Conservation (phyloP, 108 stramenopile species). For the Discostella stelligeroides region DNA sequence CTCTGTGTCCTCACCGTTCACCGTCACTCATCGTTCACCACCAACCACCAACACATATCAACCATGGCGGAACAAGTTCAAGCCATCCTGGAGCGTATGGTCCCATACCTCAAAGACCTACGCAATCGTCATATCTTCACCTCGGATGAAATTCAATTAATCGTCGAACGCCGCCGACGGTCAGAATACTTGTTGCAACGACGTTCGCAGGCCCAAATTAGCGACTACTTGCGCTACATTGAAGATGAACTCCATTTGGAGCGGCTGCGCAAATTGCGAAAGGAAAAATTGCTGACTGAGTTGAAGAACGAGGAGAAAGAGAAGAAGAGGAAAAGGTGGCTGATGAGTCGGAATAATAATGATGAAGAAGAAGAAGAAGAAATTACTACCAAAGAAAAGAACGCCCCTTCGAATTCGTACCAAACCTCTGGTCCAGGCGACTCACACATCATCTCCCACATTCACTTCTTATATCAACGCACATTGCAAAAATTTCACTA, state of each 20-base stretch:
- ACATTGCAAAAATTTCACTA: slow-evolving; percentile 75
- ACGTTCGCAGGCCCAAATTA: slow-evolving; percentile 54
- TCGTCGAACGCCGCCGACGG: slow-evolving; percentile 81
- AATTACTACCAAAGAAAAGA: too few species aligned
- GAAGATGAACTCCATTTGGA: slow-evolving; percentile 76
- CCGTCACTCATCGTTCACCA: too few species aligned
- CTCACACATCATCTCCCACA: slow-evolving; percentile 73
- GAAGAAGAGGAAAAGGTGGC: slow-evolving; percentile 35
- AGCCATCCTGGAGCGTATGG: slow-evolving; percentile 84
- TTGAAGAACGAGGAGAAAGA: slow-evolving; percentile 41
- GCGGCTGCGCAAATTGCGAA: slow-evolving; percentile 63
- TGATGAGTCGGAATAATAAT: slow-evolving; percentile 6
- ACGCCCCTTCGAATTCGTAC: slow-evolving; percentile 14
- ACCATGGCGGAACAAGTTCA: slow-evolving; percentile 90
- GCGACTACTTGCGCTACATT: slow-evolving; percentile 82
- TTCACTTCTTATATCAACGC: slow-evolving; percentile 79
- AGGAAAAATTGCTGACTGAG: slow-evolving; percentile 51
- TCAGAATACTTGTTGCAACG: slow-evolving; percentile 77
- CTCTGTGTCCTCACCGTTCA: too few species aligned
- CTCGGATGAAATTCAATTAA: slow-evolving; percentile 67
- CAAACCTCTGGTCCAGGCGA: slow-evolving; percentile 66
- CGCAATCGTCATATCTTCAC: slow-evolving; percentile 74
- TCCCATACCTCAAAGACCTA: slow-evolving; percentile 78
- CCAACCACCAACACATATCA: slow-evolving; percentile 1
- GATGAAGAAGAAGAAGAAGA: too few species aligned